Percentiles rank a stretch among this genome's conserved stretches.
Conservation (phyloP, 768 basidiomycete species). For the Plicaturopsis crispa region DNA sequence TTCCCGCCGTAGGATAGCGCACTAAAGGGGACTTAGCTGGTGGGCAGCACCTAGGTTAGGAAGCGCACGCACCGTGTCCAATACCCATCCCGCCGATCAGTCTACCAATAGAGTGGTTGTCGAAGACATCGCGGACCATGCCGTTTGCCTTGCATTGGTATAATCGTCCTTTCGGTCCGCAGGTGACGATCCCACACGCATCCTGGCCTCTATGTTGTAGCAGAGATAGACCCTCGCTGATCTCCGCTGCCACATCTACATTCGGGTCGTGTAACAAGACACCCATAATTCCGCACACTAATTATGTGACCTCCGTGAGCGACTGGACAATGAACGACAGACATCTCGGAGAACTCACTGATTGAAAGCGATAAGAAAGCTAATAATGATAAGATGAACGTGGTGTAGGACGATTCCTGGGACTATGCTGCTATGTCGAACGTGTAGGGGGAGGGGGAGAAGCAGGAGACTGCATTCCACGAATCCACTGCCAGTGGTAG, state of each 20-base stretch:
- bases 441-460: too few species aligned
- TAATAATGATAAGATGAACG: too few species aligned
- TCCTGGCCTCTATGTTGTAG: constrained; percentile 98
- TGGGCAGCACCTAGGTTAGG: neutral
- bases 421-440: too few species aligned
- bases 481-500: too few species aligned
- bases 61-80: constrained; percentile 70
- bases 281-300: constrained; percentile 96
- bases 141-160: constrained; percentile 99
- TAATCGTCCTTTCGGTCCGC: constrained; percentile 89
- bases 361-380: too few species aligned
- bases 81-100: constrained; percentile 94
- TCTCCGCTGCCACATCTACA: constrained; percentile 75
- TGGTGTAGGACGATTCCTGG: too few species aligned
- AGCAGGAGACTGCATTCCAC: too few species aligned
- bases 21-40: constrained; percentile 38
- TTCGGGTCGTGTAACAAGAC: constrained; percentile 75
- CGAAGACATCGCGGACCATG: constrained; percentile 98
- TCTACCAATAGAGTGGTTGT: constrained; percentile 64
- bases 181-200: constrained; percentile 95
- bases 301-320: too few species aligned
- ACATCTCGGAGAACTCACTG: constrained; percentile 2
- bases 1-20: constrained; percentile 96
- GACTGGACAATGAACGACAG: too few species aligned
- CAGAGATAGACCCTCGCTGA: constrained; percentile 90